Conservation (phyloP, 192 early-diverging fungal genomes). For the Phycomyces nitens region DNA sequence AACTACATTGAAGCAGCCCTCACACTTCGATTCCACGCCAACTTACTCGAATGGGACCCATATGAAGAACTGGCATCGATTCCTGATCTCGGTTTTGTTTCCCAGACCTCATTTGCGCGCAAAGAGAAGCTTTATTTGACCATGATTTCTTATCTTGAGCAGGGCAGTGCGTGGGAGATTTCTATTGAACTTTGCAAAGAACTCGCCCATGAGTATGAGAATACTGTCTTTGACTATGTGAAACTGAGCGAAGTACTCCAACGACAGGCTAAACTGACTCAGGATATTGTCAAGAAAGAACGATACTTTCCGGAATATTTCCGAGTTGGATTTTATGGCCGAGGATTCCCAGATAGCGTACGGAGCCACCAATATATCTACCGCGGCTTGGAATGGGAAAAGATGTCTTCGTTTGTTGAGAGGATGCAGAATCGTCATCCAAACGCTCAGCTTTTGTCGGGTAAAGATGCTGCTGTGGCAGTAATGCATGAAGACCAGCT, state of each 20-base stretch:
- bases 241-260: constrained; percentile 52
- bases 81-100: constrained; percentile 49
- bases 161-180: constrained; percentile 67
- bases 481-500: constrained; percentile 43
- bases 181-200: constrained; percentile 66
- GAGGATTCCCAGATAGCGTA: constrained; percentile 48
- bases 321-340: constrained; percentile 72
- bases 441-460: constrained; percentile 47
- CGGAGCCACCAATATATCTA: constrained; percentile 70
- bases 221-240: constrained; percentile 46
- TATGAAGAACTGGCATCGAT: constrained; percentile 43
- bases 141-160: constrained; percentile 60
- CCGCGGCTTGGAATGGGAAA: constrained; percentile 72
- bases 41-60: constrained; percentile 62
- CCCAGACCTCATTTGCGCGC: constrained; percentile 52
- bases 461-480: constrained; percentile 33
- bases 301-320: constrained; percentile 60
- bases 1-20: constrained; percentile 67
- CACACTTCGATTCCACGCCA: constrained; percentile 63
- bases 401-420: constrained; percentile 66
- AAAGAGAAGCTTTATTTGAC: constrained; percentile 61
- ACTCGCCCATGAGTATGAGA: constrained; percentile 56
- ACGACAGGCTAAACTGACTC: constrained; percentile 51
- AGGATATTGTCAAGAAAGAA: constrained; percentile 48
- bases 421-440: constrained; percentile 64